Evolutionary conservation across 805 yeast genomes (phyloP).

Genomic region (Saccharomycopsis oosterbeekiorum): DNA sequence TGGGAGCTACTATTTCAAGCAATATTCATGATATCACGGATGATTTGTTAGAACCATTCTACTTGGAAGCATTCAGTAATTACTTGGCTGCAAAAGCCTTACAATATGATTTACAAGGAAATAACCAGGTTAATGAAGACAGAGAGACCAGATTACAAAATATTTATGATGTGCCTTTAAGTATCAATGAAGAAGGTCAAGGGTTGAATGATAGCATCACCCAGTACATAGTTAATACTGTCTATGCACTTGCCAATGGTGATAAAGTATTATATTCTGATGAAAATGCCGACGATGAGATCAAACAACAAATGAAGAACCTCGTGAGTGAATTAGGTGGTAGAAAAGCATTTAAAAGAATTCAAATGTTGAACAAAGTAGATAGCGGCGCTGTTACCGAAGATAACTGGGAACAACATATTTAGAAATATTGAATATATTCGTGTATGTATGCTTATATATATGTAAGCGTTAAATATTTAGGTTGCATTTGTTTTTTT

Average conservation of each 20-base stretch:
- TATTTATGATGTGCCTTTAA: slow-evolving; percentile 5
- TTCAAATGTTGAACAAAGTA: slow-evolving; percentile 5
- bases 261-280: slow-evolving; percentile 7
- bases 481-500: too few species aligned
- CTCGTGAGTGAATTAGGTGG: slow-evolving; percentile 18
- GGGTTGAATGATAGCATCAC: slow-evolving; percentile 14
- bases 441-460: too few species aligned
- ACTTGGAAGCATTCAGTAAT: slow-evolving; percentile 73
- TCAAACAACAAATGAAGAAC: slow-evolving; percentile 9
- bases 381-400: neutral
- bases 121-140: neutral
- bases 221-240: slow-evolving; percentile 2
- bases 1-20: slow-evolving; percentile 54
- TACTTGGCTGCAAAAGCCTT: slow-evolving; percentile 36
- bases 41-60: slow-evolving; percentile 69
- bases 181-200: slow-evolving; percentile 5
- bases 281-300: slow-evolving; percentile 13
- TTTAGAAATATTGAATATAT: neutral
- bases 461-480: too few species aligned
- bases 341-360: slow-evolving; percentile 12
- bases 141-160: slow-evolving; percentile 5
- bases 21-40: slow-evolving; percentile 74
- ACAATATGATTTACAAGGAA: slow-evolving; percentile 2
- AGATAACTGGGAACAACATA: slow-evolving; percentile 5
- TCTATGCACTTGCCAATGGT: slow-evolving; percentile 10